phyloP scores from a whole-genome alignment of 2,329 filamentous ascomycete species.

The Atkinsonella texensis region DNA sequence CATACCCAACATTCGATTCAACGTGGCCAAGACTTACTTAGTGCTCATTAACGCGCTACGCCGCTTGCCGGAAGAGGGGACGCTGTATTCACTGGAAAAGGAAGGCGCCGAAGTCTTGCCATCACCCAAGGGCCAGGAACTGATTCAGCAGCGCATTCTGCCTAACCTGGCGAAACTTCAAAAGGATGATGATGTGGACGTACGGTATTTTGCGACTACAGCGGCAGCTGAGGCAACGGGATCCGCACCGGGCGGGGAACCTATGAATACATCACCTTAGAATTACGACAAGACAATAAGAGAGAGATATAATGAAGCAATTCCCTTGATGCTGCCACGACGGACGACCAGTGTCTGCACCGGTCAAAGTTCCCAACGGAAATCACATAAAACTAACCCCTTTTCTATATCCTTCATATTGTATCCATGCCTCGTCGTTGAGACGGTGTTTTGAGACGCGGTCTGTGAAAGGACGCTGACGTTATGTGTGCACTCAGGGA shows the following conservation, averaged over 20 bases:
- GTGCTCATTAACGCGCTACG: slow-evolving; percentile 86
- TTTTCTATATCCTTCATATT: not conserved
- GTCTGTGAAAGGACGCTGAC: not conserved
- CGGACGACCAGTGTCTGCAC: slow-evolving; percentile 2
- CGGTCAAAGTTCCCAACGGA: not conserved
- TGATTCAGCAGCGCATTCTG: slow-evolving; percentile 77
- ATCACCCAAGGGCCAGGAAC: slow-evolving; percentile 60
- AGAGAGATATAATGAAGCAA: slow-evolving; percentile 37
- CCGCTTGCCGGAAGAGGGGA: slow-evolving; percentile 79
- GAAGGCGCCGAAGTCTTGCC: slow-evolving; percentile 49
- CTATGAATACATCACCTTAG: slow-evolving; percentile 56
- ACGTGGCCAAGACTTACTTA: slow-evolving; percentile 94
- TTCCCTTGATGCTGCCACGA: slow-evolving; percentile 29
- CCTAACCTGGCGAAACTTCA: slow-evolving; percentile 91
- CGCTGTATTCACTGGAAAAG: slow-evolving; percentile 76
- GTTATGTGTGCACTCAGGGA: not conserved
- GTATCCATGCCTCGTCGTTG: not conserved
- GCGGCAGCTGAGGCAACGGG: slow-evolving; percentile 53
- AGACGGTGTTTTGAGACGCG: not conserved
- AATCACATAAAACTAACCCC: not conserved
- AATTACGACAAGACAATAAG: slow-evolving; percentile 19
- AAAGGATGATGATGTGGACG: slow-evolving; percentile 95
- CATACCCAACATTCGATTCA: slow-evolving; percentile 98
- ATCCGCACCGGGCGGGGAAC: slow-evolving; percentile 36
- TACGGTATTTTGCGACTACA: slow-evolving; percentile 92